phyloP scores from a whole-genome alignment of 257 asterid genomes.

The Nicotiana undulata region DNA sequence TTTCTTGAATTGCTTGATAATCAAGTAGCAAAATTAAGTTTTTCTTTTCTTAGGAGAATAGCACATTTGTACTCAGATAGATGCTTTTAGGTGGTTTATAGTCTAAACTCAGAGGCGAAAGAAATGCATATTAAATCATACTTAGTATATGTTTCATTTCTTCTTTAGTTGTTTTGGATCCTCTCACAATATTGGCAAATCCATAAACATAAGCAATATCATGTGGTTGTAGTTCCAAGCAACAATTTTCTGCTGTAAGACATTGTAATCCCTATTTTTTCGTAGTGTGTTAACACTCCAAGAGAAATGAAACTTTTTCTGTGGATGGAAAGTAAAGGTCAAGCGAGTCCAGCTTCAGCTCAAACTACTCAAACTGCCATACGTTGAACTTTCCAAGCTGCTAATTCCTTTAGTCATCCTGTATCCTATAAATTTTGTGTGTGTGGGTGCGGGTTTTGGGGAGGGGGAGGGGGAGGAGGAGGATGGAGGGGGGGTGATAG shows the following conservation, averaged over 20 bases:
- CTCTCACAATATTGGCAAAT: neutral
- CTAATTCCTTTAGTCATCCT: neutral
- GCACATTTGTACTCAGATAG: neutral
- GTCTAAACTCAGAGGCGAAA: neutral
- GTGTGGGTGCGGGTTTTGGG: neutral
- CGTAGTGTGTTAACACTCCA: neutral
- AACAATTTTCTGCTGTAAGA: neutral
- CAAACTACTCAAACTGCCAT: neutral
- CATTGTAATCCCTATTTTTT: neutral
- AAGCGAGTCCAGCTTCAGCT: neutral
- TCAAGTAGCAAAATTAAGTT: neutral
- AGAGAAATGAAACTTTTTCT: neutral
- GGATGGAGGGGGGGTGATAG: too few species aligned
- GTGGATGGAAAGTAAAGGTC: neutral
- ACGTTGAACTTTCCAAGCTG: neutral
- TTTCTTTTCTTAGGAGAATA: neutral
- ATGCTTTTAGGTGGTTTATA: neutral
- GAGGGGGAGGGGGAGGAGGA: too few species aligned
- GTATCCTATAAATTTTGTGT: neutral
- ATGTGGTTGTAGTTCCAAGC: neutral
- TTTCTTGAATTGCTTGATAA: neutral
- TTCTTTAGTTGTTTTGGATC: neutral
- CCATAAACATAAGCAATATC: neutral
- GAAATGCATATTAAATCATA: neutral
- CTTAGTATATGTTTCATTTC: neutral